A percentile compares a stretch with the other conserved stretches of the same genome.
Conservation (phyloP, 2,329 filamentous ascomycete genomes). For the Colletotrichum tropicale region DNA sequence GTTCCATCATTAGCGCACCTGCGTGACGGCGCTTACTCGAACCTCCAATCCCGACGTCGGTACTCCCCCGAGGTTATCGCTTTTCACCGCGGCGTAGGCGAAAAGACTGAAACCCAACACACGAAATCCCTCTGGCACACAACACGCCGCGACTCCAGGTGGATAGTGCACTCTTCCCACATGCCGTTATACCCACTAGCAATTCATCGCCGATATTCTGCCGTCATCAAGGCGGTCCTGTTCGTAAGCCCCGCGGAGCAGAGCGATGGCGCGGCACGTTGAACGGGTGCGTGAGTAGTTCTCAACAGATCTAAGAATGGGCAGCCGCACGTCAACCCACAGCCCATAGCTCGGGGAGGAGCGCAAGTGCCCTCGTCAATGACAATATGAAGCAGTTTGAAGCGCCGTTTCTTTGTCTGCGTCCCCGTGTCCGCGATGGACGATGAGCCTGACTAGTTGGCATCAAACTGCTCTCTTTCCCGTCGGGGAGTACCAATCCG, state of each 20-base stretch:
- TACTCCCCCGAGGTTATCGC: neutral
- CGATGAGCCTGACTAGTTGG: neutral
- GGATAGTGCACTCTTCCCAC: neutral
- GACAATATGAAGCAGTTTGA: neutral
- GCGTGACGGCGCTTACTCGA: neutral
- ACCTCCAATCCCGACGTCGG: neutral
- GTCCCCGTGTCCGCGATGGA: neutral
- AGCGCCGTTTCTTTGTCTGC: neutral
- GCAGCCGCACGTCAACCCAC: neutral
- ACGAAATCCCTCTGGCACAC: constrained; percentile 15
- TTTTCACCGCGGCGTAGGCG: neutral
- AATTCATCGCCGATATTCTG: neutral
- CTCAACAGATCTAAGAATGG: neutral
- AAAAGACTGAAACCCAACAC: constrained; percentile 5
- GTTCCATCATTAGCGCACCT: neutral
- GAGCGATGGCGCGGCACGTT: neutral
- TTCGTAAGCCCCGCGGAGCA: neutral
- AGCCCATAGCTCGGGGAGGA: neutral
- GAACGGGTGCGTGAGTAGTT: neutral
- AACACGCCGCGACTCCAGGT: neutral
- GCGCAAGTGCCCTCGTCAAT: neutral
- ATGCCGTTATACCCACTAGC: neutral
- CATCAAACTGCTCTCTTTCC: neutral
- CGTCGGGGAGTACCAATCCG: neutral
- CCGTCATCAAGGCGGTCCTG: neutral